Evolutionary conservation across 257 asterid genomes (phyloP).

Genomic region (Hygrophila difformis): DNA sequence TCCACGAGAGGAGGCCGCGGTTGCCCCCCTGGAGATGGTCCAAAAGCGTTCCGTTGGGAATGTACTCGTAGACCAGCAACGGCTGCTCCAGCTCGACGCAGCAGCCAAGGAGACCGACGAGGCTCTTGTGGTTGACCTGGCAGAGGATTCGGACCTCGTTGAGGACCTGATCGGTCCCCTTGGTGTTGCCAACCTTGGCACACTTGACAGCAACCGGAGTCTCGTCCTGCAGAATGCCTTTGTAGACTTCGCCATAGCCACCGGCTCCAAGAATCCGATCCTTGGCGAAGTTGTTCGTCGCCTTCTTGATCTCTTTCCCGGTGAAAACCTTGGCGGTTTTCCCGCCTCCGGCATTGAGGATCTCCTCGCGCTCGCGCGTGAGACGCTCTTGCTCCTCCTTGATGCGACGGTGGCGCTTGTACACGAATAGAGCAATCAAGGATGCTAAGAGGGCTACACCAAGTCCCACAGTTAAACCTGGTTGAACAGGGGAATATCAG

Average conservation of each 20-base stretch:
- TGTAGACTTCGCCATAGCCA: constrained; percentile 84
- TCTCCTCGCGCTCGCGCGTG: constrained; percentile 61
- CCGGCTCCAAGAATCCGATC: constrained; percentile 87
- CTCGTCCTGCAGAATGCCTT: constrained; percentile 63
- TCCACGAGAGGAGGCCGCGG: constrained; percentile 42
- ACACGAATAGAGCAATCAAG: constrained; percentile 29
- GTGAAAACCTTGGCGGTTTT: constrained; percentile 55
- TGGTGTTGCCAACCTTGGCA: constrained; percentile 78
- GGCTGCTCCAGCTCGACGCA: constrained; percentile 94
- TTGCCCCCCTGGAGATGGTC: constrained; percentile 42
- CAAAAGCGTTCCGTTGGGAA: constrained; percentile 51
- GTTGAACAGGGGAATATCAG: constrained; percentile 13
- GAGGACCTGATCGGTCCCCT: constrained; percentile 79
- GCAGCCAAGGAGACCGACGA: constrained; percentile 79
- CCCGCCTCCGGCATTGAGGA: constrained; percentile 71
- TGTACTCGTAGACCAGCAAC: constrained; percentile 69
- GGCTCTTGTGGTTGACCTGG: constrained; percentile 81
- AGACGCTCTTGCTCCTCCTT: constrained; percentile 52
- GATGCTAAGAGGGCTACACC: constrained; percentile 41
- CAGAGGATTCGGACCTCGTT: constrained; percentile 88
- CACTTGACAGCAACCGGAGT: constrained; percentile 75
- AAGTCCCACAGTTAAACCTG: constrained; percentile 60
- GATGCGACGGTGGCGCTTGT: constrained; percentile 49
- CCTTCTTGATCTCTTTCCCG: constrained; percentile 71
- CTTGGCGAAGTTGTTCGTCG: constrained; percentile 62